phyloP scores from a whole-genome alignment of 805 yeast genomes.

The Yamadazyma sp. region DNA sequence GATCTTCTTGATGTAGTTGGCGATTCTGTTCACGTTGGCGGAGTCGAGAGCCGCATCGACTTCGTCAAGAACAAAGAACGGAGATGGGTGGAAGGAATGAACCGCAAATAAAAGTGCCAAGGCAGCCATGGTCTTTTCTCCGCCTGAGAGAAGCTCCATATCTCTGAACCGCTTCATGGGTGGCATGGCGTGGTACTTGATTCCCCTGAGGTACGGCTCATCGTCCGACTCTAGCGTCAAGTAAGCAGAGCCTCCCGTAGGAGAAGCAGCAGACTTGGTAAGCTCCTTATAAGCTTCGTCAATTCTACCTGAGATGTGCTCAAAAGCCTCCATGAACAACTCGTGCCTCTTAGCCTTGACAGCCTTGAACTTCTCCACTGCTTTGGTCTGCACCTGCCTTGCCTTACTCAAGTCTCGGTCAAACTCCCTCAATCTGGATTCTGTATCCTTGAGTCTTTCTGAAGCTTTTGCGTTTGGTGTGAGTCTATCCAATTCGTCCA shows the following conservation, averaged over 20 bases:
- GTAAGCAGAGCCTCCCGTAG: conserved; percentile 92
- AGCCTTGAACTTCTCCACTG: conserved; percentile 55
- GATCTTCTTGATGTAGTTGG: conserved; percentile 76
- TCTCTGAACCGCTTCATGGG: conserved; percentile 92
- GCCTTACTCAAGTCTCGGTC: conserved; percentile 66
- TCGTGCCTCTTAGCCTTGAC: conserved; percentile 61
- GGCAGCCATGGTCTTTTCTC: conserved; percentile 96
- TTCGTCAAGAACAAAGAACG: conserved; percentile 94
- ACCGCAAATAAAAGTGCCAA: conserved; percentile 87
- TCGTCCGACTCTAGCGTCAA: conserved; percentile 84
- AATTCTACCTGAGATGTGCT: conserved; percentile 70
- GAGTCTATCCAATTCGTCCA: conserved; percentile 44
- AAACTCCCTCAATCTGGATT: conserved; percentile 54
- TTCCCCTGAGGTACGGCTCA: conserved; percentile 82
- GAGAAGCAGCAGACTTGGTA: conserved; percentile 67
- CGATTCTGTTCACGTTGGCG: conserved; percentile 80
- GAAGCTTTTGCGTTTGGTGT: conserved; percentile 83
- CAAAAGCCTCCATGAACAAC: conserved; percentile 68
- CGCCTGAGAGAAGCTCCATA: conserved; percentile 92
- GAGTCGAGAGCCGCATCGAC: conserved; percentile 98
- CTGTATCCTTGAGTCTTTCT: conserved; percentile 71
- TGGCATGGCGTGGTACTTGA: conserved; percentile 92
- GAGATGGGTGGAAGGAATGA: conserved; percentile 89
- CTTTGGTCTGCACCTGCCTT: conserved; percentile 56
- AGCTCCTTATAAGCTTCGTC: conserved; percentile 82